Base-by-base conservation (phyloP, 371 early-diverging fungal species). In the Mucor irregularis region DNA sequence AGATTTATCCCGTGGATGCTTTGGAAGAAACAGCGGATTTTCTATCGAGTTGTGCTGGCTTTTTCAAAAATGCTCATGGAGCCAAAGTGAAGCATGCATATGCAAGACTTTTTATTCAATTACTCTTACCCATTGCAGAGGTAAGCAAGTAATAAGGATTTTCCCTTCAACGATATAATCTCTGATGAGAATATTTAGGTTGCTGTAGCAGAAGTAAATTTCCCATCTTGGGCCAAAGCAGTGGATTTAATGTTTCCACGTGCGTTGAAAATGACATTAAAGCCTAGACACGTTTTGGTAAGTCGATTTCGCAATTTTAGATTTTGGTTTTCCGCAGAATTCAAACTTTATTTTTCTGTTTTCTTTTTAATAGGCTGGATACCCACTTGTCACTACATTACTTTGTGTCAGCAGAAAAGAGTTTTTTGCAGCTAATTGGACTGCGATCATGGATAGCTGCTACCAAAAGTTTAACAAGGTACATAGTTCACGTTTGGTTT, bases 11-110 rank as follows among this genome's bases (percentile, higher is more conserved):
- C 0, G 83, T 91, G 64, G 92, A 93, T 48, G 88, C 90, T 5
- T 69, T 98, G 43, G 96, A 97, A 59, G 96, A 96, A 64, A 90
- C 95, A 4, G 92, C 92, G 2, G 93, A 95, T 54, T 98, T 98
- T 66, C 64, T 98, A 34, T 84, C 89, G 31, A 88, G 87, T 53
- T 87, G 90, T 62, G 95, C 93, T 22, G 84, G 87, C 54, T 92
- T 94, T 62, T 95, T 96, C 64, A 87, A 88, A 53, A 83, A 87
- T 40, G 82, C 95, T 1, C 89, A 90, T 60, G 88, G 88, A 21
- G 73, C 86, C 37, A 80, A 85, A 61, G 87, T 97, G 31, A 94
- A 95, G 58, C 91, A 92, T 51, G 95, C 97, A 0, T 98, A 93
- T 78, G 89, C 92, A 1, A 86, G 90, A 25, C 71, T 95, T 3